Evolutionary conservation across 2,329 filamentous ascomycete species (phyloP), one percentile per base, ranked within the genome.

Genomic region (Colletotrichum liriopes): DNA sequence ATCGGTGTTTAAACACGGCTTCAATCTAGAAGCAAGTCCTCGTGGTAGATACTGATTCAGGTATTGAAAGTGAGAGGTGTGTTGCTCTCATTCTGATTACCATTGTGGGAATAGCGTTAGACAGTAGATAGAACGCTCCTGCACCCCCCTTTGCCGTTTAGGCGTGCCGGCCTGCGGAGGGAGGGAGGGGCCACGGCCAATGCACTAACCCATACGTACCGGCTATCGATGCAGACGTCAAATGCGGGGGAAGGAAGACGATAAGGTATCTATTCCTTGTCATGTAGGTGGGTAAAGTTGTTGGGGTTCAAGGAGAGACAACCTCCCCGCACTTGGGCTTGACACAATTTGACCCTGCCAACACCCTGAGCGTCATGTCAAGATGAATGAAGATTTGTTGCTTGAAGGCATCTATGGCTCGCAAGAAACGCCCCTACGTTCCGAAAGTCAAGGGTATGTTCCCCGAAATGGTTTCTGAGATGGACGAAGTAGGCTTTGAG

Each of bases 371-470:
- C 11, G 51, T n/a, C 18, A 29, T 37, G 1, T 5, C 18, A 16
- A 41, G 26, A 32, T 61, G 47, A 54, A 4, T 1, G 32, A 12
- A 54, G 1, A 35, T 12, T 23, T 26, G n/a, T 20, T 18, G 8
- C 35, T 6, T 29, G 32, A 56, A n/a, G 35, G 35, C 18, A 49
- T 26, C 12, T 37, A 68, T 74, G 74, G 56, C 73, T 29, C 70
- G 59, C 18, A 71, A 47, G 51, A 75, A 75, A 41, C 67, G 74
- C 20, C 26, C 59, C 14, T 77, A 77, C 26, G 65, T 76, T 1
- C 76, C 76, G 4, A 77, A 77, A 56, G 58, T 76, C 43, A 77
- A 77, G 70, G 76, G 76, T 77, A 18, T 43, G 69, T 63, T 32
- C 14, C 3, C 43, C 51, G 39, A n/a, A 23, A n/a, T 9, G 8